Base-by-base conservation (phyloP, 2,329 filamentous ascomycete genomes). In the Aspergillus sp. region DNA sequence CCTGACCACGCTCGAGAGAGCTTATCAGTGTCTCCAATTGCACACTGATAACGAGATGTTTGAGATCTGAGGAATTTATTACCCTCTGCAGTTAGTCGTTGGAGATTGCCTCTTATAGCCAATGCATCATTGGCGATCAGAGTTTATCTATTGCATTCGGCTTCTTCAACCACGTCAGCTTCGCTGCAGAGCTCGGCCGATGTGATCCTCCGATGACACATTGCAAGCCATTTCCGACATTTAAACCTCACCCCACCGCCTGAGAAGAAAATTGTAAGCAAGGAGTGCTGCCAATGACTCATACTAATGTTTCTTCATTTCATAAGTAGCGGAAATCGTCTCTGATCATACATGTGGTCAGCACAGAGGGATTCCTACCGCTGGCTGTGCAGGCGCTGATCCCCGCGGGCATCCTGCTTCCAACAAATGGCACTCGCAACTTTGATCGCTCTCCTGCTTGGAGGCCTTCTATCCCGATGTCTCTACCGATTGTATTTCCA, bases 401-500 rank as follows among this genome's bases (percentile, higher is more conserved):
- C 50, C 31, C 34, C 50, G 19, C n/a, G n/a, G n/a, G n/a, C 34
- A 43, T 41, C 7, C 25, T 53, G 34, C 34, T 41, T 41, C 49
- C 15, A 43, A 19, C 9, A 8, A 38, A 54, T 54, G 51, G 51
- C 23, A n/a, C 19, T 45, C 23, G 2, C 25, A 2, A 30, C 25
- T 7, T 7, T 47, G 7, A 25, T 51, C 38, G 19, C 47, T 19
- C 15, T 46, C 47, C 31, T 52, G 7, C 47, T 56, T 19, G 41
- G 34, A 43, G 17, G 30, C 28, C 6, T 59, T 15, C 34, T 61
- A 19, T 51, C 8, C 28, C 60, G 57, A 28, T 55, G 25, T 46
- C 61, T 76, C 50, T 79, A 80, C 66, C 67, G 72, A 23, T 49
- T 78, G 22, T 72, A 68, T 56, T 66, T 78, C 41, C 78, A 80